These are phyloP conservation scores for Chiua sp. DNA, from an alignment of 1,284 basidiomycete species.

Conservation along the genomic window DNA sequence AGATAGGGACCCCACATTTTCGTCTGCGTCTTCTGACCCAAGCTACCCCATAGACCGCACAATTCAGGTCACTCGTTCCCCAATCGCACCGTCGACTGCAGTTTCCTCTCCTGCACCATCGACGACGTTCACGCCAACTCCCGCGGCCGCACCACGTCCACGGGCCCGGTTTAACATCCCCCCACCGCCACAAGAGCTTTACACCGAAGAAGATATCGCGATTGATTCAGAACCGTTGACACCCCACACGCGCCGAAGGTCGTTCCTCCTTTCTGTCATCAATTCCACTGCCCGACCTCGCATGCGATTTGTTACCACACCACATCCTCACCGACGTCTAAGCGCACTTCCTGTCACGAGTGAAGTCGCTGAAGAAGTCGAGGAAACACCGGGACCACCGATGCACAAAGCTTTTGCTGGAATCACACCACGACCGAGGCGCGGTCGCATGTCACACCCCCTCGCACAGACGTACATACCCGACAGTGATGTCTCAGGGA, in stretches of 20 bases:
- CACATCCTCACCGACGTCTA: slow-evolving; percentile 56
- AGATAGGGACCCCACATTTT: slow-evolving; percentile 68
- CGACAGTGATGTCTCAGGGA: slow-evolving; percentile 22
- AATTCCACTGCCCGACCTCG: slow-evolving; percentile 78
- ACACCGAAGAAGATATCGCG: slow-evolving; percentile 32
- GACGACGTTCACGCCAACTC: slow-evolving; percentile 65
- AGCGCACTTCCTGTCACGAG: slow-evolving; percentile 26
- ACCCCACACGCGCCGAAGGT: slow-evolving; percentile 69
- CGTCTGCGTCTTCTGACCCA: slow-evolving; percentile 54
- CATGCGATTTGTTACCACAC: slow-evolving; percentile 60
- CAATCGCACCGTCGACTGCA: slow-evolving; percentile 31
- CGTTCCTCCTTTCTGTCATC: slow-evolving; percentile 79
- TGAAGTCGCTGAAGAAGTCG: slow-evolving; percentile 21
- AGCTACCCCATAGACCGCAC: slow-evolving; percentile 33
- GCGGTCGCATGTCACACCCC: slow-evolving; percentile 61
- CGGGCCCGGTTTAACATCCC: slow-evolving; percentile 64
- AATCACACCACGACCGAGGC: slow-evolving; percentile 62
- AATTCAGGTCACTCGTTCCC: slow-evolving; percentile 28
- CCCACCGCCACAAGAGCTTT: slow-evolving; percentile 41
- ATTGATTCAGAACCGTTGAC: slow-evolving; percentile 51
- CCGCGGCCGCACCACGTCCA: slow-evolving; percentile 60
- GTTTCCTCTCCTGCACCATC: slow-evolving; percentile 54
- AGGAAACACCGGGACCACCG: slow-evolving; percentile 28
- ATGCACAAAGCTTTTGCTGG: slow-evolving; percentile 61
- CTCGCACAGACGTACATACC: slow-evolving; percentile 50